phyloP scores from a whole-genome alignment of 768 basidiomycete species.

The Botryobasidium botryosum region DNA sequence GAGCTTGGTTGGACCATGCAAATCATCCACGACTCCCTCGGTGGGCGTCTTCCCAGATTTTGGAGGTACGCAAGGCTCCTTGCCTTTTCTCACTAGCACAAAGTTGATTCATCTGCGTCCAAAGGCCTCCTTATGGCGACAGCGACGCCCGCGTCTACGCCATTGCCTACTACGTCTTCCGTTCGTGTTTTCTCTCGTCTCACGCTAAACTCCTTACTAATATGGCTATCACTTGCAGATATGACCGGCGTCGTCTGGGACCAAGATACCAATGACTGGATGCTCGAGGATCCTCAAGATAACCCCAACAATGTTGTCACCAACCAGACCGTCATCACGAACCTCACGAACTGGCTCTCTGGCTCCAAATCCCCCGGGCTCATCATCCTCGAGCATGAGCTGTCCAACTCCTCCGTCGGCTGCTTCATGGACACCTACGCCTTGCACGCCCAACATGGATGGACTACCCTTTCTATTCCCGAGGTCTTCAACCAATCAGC shows the following conservation, averaged over 20 bases:
- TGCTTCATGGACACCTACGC: slow-evolving; percentile 15
- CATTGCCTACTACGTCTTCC: slow-evolving; percentile 26
- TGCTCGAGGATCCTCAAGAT: slow-evolving; percentile 13
- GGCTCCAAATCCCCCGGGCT: slow-evolving; percentile 23
- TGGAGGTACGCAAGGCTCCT: slow-evolving; percentile 19
- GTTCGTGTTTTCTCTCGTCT: too few relatives aligned
- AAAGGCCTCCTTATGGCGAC: too few relatives aligned
- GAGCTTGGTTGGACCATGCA: slow-evolving; percentile 26
- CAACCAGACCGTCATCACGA: too few relatives aligned
- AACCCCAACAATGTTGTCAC: slow-evolving; percentile 19
- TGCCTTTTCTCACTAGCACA: too few relatives aligned
- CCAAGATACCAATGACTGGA: slow-evolving; percentile 17
- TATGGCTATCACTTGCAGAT: too few relatives aligned
- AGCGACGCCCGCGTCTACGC: slow-evolving; percentile 27
- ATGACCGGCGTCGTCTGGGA: slow-evolving; percentile 25
- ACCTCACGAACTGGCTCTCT: slow-evolving; percentile 31
- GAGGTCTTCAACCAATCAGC: slow-evolving; percentile 14
- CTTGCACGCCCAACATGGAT: slow-evolving; percentile 16
- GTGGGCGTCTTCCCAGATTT: slow-evolving; percentile 21
- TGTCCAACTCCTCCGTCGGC: slow-evolving; percentile 15
- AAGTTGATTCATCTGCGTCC: too few relatives aligned
- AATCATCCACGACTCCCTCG: slow-evolving; percentile 21
- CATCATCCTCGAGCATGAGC: slow-evolving; percentile 22
- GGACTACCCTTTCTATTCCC: slow-evolving; percentile 19
- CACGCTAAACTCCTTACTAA: too few relatives aligned